phyloP scores from a whole-genome alignment of 441 rosid genomes.

The Gossypium schwendimanii region DNA sequence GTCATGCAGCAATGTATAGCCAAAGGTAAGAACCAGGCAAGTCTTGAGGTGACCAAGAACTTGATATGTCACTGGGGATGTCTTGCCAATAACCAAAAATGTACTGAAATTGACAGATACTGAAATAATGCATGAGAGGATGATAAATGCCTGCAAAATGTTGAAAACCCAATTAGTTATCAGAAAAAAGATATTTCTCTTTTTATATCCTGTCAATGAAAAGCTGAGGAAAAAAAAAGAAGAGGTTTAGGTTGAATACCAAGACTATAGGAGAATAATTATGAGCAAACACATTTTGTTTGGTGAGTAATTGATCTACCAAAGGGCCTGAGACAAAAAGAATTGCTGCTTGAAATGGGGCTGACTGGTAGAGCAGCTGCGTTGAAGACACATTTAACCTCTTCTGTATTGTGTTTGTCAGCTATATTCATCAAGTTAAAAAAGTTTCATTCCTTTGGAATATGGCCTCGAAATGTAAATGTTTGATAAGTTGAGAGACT shows the following conservation, averaged over 20 bases:
- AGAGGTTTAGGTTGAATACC: conserved; percentile 29
- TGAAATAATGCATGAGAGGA: conserved; percentile 76
- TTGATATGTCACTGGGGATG: conserved; percentile 96
- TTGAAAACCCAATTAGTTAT: not conserved
- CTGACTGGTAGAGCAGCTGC: conserved; percentile 88
- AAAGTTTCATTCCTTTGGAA: not conserved
- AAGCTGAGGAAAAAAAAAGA: not conserved
- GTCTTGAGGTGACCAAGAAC: conserved; percentile 97
- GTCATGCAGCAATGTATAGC: conserved; percentile 79
- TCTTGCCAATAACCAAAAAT: conserved; percentile 90
- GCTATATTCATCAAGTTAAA: conserved; percentile 43
- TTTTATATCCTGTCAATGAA: not conserved
- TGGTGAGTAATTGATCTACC: conserved; percentile 77
- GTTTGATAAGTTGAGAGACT: not conserved
- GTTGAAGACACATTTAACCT: conserved; percentile 88
- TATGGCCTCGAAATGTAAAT: not conserved
- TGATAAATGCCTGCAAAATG: conserved; percentile 70
- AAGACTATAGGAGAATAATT: conserved; percentile 66
- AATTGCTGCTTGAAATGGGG: conserved; percentile 92
- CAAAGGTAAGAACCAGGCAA: conserved; percentile 80
- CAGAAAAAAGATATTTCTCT: not conserved
- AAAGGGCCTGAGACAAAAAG: conserved; percentile 90
- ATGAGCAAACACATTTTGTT: conserved; percentile 72
- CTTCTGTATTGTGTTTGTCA: conserved; percentile 93
- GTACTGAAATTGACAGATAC: conserved; percentile 97